Evolutionary conservation across 306 rosid genomes (phyloP).

Genomic region (Hippophae rhamnoides): DNA sequence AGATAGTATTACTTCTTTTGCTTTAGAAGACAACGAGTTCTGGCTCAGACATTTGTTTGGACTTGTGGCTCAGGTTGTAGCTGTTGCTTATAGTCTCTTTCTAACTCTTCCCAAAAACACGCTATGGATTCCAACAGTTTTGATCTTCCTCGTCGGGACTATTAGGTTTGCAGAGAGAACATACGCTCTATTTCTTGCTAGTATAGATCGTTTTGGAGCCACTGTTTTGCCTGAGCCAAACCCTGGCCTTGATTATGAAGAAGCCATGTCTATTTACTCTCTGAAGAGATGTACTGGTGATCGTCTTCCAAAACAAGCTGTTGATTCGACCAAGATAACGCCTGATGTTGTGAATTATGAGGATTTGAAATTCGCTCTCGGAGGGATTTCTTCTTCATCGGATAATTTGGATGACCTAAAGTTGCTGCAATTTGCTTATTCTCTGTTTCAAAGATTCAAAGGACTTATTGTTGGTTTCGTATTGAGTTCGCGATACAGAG

Average conservation of each 20-base stretch:
- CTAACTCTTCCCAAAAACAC: slow-evolving; percentile 7
- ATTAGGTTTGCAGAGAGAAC: slow-evolving; percentile 24
- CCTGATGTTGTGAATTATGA: background rate
- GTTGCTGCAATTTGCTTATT: slow-evolving; percentile 10
- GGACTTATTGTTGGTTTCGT: slow-evolving; percentile 24
- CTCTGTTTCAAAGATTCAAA: slow-evolving; percentile 13
- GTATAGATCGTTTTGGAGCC: slow-evolving; percentile 16
- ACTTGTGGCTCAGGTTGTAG: slow-evolving; percentile 11
- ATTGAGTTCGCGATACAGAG: slow-evolving; percentile 11
- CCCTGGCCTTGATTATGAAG: slow-evolving; percentile 23
- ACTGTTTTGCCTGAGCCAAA: slow-evolving; percentile 10
- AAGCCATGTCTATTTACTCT: background rate
- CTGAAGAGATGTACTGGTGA: background rate
- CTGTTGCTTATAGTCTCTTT: slow-evolving; percentile 10
- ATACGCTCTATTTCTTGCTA: slow-evolving; percentile 21
- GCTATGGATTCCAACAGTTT: slow-evolving; percentile 1
- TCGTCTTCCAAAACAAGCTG: background rate
- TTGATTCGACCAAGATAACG: background rate
- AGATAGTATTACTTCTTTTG: slow-evolving; percentile 24
- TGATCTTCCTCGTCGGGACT: slow-evolving; percentile 18
- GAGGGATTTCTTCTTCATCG: background rate
- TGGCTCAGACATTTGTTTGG: slow-evolving; percentile 23
- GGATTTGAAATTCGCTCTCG: background rate
- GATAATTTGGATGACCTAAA: background rate
- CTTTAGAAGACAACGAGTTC: slow-evolving; percentile 28